Conservation (phyloP, 2,329 filamentous ascomycete genomes). For the Rhytidhysteron rufulum region DNA sequence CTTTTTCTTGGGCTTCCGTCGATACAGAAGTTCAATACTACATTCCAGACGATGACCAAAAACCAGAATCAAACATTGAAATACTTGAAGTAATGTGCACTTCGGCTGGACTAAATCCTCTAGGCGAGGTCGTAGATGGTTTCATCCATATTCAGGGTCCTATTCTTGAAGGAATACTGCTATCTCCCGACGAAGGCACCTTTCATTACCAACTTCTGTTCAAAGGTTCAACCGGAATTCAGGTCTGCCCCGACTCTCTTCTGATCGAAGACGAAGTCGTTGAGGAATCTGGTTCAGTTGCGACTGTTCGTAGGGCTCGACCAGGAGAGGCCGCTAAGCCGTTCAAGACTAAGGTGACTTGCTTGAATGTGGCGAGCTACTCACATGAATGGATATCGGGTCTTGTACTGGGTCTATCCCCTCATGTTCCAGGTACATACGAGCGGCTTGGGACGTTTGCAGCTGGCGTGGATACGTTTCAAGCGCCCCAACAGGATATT, state of each 20-base stretch:
- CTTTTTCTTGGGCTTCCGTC: conserved; percentile 31
- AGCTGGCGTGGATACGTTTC: background rate
- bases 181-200: conserved; percentile 8
- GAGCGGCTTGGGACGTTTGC: conserved; percentile 2
- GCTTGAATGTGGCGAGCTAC: conserved; percentile 2
- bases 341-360: background rate
- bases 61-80: conserved; percentile 12
- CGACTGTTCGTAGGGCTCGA: conserved; percentile 20
- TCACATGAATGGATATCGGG: conserved; percentile 1
- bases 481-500: conserved; percentile 4
- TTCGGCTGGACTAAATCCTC: conserved; percentile 21
- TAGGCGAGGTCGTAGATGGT: conserved; percentile 22
- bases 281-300: conserved; percentile 2
- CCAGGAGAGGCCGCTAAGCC: conserved; percentile 5
- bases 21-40: conserved; percentile 22
- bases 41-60: conserved; percentile 15
- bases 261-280: conserved; percentile 14
- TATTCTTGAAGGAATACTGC: conserved; percentile 14
- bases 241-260: conserved; percentile 23
- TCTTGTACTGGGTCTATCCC: conserved; percentile 3
- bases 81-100: conserved; percentile 13
- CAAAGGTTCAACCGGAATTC: conserved; percentile 22
- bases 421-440: background rate
- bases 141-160: conserved; percentile 21
- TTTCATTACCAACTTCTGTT: conserved; percentile 24